A percentile compares a stretch with the other conserved stretches of the same genome.
Conservation (phyloP, 202 grass and related monocot species). For the Zoysia matrella region DNA sequence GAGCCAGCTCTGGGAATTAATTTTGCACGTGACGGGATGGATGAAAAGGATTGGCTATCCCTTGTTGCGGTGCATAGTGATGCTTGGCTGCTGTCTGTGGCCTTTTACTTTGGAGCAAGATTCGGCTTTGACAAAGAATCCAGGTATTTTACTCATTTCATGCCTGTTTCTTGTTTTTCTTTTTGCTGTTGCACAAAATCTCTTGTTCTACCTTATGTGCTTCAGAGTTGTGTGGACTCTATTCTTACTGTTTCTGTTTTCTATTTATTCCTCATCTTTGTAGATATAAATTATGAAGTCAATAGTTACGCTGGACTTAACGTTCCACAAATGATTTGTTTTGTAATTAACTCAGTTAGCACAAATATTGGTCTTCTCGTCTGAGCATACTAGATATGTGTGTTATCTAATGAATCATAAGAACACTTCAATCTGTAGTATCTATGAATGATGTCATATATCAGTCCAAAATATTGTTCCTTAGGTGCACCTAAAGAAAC, state of each 20-base stretch:
- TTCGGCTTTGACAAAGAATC: conserved; percentile 93
- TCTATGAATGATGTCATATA: no score
- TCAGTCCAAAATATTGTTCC: no score
- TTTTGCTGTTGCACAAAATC: background rate
- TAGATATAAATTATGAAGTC: no score
- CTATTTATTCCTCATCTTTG: conserved; percentile 12
- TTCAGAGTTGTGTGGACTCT: background rate
- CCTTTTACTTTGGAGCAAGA: conserved; percentile 93
- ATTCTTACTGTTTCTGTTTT: conserved; percentile 15
- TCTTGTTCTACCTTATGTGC: conserved; percentile 8
- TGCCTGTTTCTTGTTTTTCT: background rate
- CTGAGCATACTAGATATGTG: no score
- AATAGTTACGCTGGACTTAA: no score
- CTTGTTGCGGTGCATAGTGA: conserved; percentile 36
- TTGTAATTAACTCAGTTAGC: no score
- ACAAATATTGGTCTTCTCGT: no score
- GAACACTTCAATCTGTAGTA: no score
- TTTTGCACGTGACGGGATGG: conserved; percentile 96
- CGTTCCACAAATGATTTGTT: no score
- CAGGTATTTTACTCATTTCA: conserved; percentile 58
- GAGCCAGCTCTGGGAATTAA: conserved; percentile 97
- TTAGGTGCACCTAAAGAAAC: no score
- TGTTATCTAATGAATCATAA: no score
- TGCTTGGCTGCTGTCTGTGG: conserved; percentile 83
- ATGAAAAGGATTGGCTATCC: conserved; percentile 94